Evolutionary conservation across 768 basidiomycete species (phyloP), one percentile per base, ranked within the genome.

Genomic region (Steccherinum ochraceum): DNA sequence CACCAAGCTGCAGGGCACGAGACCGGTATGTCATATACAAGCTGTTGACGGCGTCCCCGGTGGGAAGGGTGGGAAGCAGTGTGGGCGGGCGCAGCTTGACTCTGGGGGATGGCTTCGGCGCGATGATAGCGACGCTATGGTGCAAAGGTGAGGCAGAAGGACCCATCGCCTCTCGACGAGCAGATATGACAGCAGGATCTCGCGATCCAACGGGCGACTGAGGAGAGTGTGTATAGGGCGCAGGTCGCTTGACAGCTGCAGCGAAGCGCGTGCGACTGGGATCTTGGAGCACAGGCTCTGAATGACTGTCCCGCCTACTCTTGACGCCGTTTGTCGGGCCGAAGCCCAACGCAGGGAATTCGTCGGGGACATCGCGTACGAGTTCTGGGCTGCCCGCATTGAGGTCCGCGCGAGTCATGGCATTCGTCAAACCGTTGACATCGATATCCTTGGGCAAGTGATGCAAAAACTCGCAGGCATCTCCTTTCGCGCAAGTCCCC

Each of bases 401-500:
- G 4, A 90, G 66, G 55, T 79, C 81, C 7, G 81, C 76, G n/a
- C 81, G 78, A 4, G 80, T 72, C 69, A 92, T 79, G 21, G 82
- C 83, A 30, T 77, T 73, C 53, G 80, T 82, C 50, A 93, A 72
- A 52, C 79, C 75, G 40, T 81, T 66, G 30, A 92, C 77, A 62
- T 96, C 93, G 39, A 88, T 84, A 56, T 93, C 86, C 58, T 88
- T 84, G 4, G 91, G 92, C 3, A 94, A 72, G 64, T 90, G 89
- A 63, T 96, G 94, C 63, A 96, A 69, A 69, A 98, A 98, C 69
- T 97, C 96, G 80, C 94, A 98, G 56, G 79, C 81, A 51, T 95
- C 93, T 49, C 93, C 89, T 67, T 99, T 99, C 24, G 94, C 91
- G 63, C 96, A 99, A 42, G 93, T 93, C 4, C 95, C 95, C 46